Evolutionary conservation across 1,139 yeast genomes (phyloP).

Genomic region (Lodderomyces pseudojiufengensis): DNA sequence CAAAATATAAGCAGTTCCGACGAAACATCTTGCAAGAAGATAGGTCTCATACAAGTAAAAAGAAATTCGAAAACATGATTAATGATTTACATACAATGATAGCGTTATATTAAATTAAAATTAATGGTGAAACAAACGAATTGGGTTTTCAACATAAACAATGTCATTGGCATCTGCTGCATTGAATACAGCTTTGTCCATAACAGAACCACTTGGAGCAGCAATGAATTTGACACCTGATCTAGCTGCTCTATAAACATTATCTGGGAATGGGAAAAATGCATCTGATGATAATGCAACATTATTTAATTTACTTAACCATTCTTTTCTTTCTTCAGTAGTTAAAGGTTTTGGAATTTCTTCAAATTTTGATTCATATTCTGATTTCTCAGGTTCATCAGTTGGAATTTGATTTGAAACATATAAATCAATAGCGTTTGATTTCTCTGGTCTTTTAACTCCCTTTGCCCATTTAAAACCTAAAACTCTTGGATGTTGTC

Average conservation of each 20-base stretch:
- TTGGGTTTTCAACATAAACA: slow-evolving; percentile 92
- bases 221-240: slow-evolving; percentile 94
- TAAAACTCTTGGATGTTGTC: slow-evolving; percentile 94
- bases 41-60: no score
- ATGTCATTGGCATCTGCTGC: slow-evolving; percentile 90
- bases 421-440: slow-evolving; percentile 92
- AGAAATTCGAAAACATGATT: no score
- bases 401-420: slow-evolving; percentile 91
- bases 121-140: slow-evolving; percentile 95
- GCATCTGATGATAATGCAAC: slow-evolving; percentile 97
- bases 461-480: slow-evolving; percentile 98
- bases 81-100: neutral
- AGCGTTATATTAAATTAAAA: slow-evolving; percentile 1
- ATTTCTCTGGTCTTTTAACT: slow-evolving; percentile 96
- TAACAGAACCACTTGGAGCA: slow-evolving; percentile 96
- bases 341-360: slow-evolving; percentile 81
- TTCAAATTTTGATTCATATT: slow-evolving; percentile 86
- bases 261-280: slow-evolving; percentile 99
- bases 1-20: no score
- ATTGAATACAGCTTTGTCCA: slow-evolving; percentile 93
- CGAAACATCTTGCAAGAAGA: no score
- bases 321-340: slow-evolving; percentile 76
- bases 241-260: slow-evolving; percentile 94
- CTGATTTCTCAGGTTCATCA: slow-evolving; percentile 87
- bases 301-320: slow-evolving; percentile 73